Evolutionary conservation across 805 yeast species (phyloP).

Genomic region (Ogataea siamensis): DNA sequence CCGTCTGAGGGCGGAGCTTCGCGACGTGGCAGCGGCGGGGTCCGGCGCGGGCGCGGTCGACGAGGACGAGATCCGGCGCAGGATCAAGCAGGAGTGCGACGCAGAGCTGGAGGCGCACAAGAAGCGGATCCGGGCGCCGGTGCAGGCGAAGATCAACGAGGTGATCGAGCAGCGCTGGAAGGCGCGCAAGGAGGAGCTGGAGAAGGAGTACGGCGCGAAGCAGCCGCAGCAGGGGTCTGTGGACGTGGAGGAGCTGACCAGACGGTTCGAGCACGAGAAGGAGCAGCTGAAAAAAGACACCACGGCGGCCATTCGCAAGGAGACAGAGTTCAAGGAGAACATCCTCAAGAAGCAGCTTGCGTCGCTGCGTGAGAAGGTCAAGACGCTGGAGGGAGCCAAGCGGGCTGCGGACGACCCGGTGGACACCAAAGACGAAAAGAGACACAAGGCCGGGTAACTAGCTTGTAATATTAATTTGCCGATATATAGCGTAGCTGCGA

Average conservation of each 20-base stretch:
- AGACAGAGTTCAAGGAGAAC: constrained; percentile 55
- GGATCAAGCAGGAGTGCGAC: constrained; percentile 31
- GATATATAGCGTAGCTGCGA: constrained; percentile 4
- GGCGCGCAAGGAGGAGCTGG: constrained; percentile 36
- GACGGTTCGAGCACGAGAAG: constrained; percentile 28
- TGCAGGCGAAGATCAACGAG: constrained; percentile 37
- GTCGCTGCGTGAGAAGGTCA: constrained; percentile 42
- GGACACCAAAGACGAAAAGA: constrained; percentile 20
- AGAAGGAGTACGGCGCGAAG: constrained; percentile 27
- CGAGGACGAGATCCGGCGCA: constrained; percentile 24
- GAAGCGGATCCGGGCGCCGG: constrained; percentile 37
- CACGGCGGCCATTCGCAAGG: constrained; percentile 51
- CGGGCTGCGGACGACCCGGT: constrained; percentile 24
- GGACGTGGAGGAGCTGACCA: constrained; percentile 15
- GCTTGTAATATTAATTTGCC: constrained; percentile 4
- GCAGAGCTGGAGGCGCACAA: constrained; percentile 34
- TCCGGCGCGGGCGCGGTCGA: too few species aligned
- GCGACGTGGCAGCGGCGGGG: too few species aligned
- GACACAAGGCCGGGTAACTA: constrained; percentile 20
- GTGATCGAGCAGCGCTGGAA: constrained; percentile 36
- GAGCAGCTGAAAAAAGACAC: constrained; percentile 44
- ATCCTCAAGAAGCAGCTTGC: constrained; percentile 55
- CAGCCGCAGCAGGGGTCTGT: constrained; percentile 11
- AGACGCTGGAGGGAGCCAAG: constrained; percentile 23
- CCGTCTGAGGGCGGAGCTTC: constrained; percentile 16